A percentile compares a stretch with the other conserved stretches of the same genome.
Evolutionary conservation across 2,329 filamentous ascomycete genomes (phyloP).

Genomic region (Ceratocystis diversiconidia): DNA sequence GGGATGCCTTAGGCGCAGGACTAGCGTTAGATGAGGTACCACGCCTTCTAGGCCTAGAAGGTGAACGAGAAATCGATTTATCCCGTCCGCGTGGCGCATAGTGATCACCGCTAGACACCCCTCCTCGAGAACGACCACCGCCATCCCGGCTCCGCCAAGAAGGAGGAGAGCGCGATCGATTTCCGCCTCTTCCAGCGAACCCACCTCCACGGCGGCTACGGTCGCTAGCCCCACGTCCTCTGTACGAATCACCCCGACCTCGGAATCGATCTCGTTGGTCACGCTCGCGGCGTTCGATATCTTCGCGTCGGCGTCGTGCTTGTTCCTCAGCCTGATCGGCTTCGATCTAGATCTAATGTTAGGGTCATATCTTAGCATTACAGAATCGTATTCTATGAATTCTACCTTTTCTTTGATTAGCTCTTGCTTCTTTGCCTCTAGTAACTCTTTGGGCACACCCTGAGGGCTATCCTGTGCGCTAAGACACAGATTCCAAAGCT

Average conservation of each 20-base stretch:
- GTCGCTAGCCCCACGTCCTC: conserved; percentile 34
- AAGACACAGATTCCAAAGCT: conserved; percentile 80
- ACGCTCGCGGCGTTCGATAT: conserved; percentile 55
- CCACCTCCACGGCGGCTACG: conserved; percentile 29
- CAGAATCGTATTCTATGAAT: background rate
- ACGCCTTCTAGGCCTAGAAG: conserved; percentile 22
- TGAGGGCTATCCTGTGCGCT: conserved; percentile 80
- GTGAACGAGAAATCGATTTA: conserved; percentile 21
- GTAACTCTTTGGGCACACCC: conserved; percentile 82
- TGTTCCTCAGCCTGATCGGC: conserved; percentile 70
- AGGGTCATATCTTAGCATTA: background rate
- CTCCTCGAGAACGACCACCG: conserved; percentile 30
- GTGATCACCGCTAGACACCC: conserved; percentile 27
- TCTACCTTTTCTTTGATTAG: conserved; percentile 83
- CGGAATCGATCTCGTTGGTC: conserved; percentile 43
- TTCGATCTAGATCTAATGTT: conserved; percentile 44
- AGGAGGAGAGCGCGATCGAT: conserved; percentile 35
- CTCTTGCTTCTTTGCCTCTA: conserved; percentile 93
- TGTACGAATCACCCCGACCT: conserved; percentile 39
- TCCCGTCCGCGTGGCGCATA: conserved; percentile 36
- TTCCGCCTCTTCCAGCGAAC: conserved; percentile 29
- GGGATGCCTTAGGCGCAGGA: conserved; percentile 26
- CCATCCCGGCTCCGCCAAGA: conserved; percentile 26
- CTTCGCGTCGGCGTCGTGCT: conserved; percentile 55
- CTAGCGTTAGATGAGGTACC: conserved; percentile 21